Evolutionary conservation across 2,329 filamentous ascomycete genomes (phyloP).

Genomic region (Lachnellula arida): DNA sequence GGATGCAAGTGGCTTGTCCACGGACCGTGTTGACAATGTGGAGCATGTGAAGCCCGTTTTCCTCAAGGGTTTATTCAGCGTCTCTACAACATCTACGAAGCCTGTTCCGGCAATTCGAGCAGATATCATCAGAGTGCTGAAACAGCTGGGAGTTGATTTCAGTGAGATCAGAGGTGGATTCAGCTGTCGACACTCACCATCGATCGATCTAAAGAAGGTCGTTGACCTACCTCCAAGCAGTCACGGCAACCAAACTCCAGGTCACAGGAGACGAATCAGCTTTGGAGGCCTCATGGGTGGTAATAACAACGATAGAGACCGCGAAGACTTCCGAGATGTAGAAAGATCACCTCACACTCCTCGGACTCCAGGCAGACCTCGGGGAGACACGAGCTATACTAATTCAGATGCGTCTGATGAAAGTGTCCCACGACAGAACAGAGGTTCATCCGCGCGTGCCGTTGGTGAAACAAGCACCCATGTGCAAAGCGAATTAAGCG

Average conservation of each 20-base stretch:
- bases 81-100: constrained; percentile 92
- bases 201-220: constrained; percentile 77
- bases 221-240: constrained; percentile 58
- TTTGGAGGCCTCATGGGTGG: constrained; percentile 65
- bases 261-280: constrained; percentile 75
- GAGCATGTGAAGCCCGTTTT: constrained; percentile 91
- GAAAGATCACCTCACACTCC: constrained; percentile 47
- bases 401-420: constrained; percentile 85
- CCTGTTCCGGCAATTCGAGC: constrained; percentile 78
- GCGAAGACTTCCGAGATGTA: constrained; percentile 66
- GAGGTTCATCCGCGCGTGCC: constrained; percentile 51
- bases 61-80: constrained; percentile 93
- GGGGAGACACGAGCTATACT: constrained; percentile 68
- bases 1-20: constrained; percentile 55
- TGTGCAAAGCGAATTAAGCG: constrained; percentile 83
- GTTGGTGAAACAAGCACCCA: constrained; percentile 88
- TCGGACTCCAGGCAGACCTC: constrained; percentile 40
- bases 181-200: constrained; percentile 80
- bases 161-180: constrained; percentile 92
- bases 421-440: constrained; percentile 50
- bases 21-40: constrained; percentile 58
- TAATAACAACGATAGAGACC: constrained; percentile 54
- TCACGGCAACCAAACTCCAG: constrained; percentile 41
- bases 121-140: constrained; percentile 87
- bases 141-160: constrained; percentile 84